Evolutionary conservation across 1,284 basidiomycete species (phyloP).

Genomic region (Coniophora puteana): DNA sequence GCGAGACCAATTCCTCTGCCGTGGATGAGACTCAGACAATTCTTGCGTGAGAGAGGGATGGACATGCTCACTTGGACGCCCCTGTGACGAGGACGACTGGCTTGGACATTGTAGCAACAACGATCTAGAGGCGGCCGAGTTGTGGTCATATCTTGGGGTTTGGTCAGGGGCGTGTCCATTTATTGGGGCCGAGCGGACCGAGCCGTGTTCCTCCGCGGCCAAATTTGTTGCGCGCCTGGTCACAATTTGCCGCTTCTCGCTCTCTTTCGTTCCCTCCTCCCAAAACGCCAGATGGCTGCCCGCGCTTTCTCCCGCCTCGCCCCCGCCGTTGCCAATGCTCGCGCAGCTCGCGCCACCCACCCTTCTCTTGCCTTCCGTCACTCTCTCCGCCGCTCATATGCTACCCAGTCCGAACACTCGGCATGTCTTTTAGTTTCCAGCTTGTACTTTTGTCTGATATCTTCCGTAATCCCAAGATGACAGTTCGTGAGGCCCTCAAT

Average conservation of each 20-base stretch:
- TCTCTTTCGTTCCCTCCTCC: constrained; percentile 21
- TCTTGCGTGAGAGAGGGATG: constrained; percentile 1
- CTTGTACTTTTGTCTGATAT: constrained; percentile 5
- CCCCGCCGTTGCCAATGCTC: constrained; percentile 47
- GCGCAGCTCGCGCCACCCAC: constrained; percentile 34
- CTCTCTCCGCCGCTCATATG: constrained; percentile 55
- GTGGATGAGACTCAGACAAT: constrained; percentile 10
- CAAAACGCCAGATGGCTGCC: constrained; percentile 51
- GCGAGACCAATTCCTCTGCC: constrained; percentile 86
- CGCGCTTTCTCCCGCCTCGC: constrained; percentile 63
- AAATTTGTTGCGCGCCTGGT: constrained; percentile 22
- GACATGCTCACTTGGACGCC: constrained; percentile 58
- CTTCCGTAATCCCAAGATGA: constrained; percentile 63
- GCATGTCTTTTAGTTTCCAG: constrained; percentile 36
- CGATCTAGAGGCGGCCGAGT: constrained; percentile 1
- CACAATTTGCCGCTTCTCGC: constrained; percentile 23
- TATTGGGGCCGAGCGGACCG: not conserved
- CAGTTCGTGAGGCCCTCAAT: constrained; percentile 97
- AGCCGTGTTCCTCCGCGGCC: constrained; percentile 25
- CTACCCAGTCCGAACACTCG: constrained; percentile 56
- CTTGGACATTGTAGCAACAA: constrained; percentile 22
- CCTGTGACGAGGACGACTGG: constrained; percentile 71
- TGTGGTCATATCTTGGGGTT: not conserved
- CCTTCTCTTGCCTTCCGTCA: constrained; percentile 36
- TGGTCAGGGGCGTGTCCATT: not conserved